These are phyloP conservation scores for Neospermospora avenae DNA, from an alignment of 2,329 filamentous ascomycete species.

Conservation along the genomic window DNA sequence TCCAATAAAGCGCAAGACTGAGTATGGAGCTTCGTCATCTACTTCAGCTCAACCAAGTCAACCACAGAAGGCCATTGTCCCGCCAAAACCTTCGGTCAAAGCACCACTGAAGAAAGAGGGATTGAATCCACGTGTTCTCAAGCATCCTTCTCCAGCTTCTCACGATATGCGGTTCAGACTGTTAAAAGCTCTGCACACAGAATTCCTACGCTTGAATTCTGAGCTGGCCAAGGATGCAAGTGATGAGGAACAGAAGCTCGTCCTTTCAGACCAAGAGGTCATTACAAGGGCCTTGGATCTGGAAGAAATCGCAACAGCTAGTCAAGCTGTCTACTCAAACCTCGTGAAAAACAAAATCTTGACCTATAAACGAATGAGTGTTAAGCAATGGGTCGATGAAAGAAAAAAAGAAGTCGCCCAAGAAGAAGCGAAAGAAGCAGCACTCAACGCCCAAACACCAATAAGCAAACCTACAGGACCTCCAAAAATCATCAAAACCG, in stretches of 20 bases:
- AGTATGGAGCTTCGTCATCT: slow-evolving; percentile 4
- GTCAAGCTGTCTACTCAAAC: slow-evolving; percentile 72
- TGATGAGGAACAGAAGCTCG: slow-evolving; percentile 49
- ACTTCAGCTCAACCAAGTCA: neutral
- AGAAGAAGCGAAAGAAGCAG: slow-evolving; percentile 32
- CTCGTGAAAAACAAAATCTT: slow-evolving; percentile 79
- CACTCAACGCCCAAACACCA: slow-evolving; percentile 34
- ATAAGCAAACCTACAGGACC: slow-evolving; percentile 36
- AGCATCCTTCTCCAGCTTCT: slow-evolving; percentile 51
- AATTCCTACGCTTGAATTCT: slow-evolving; percentile 65
- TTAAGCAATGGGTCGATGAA: slow-evolving; percentile 68
- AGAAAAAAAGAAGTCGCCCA: slow-evolving; percentile 44
- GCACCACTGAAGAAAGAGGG: slow-evolving; percentile 43
- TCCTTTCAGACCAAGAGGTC: slow-evolving; percentile 62
- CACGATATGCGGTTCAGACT: slow-evolving; percentile 55
- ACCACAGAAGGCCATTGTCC: neutral
- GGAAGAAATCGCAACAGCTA: slow-evolving; percentile 73
- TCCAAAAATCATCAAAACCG: slow-evolving; percentile 62
- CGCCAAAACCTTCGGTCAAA: slow-evolving; percentile 14
- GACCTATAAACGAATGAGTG: slow-evolving; percentile 70
- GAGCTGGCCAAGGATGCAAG: slow-evolving; percentile 53
- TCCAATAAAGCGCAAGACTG: slow-evolving; percentile 25
- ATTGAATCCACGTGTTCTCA: slow-evolving; percentile 66
- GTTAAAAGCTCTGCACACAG: slow-evolving; percentile 61
- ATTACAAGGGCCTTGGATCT: slow-evolving; percentile 69